A percentile compares a stretch with the other conserved stretches of the same genome.
phyloP scores from a whole-genome alignment of 257 asterid species.

The Jaltomata sinuosa region DNA sequence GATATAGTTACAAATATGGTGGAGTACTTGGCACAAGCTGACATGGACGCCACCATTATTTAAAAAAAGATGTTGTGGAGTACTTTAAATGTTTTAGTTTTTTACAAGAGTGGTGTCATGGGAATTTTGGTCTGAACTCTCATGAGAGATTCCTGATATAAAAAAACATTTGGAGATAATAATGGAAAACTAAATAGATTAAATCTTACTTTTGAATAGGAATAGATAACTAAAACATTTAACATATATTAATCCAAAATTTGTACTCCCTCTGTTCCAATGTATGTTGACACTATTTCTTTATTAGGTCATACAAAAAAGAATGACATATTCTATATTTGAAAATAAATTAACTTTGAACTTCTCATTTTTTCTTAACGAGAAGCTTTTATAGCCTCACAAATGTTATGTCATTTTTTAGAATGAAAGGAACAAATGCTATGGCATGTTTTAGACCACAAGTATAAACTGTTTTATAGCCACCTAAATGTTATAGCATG shows the following conservation, averaged over 20 bases:
- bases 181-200: background rate
- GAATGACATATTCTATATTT: background rate
- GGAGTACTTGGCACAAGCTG: background rate
- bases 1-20: background rate
- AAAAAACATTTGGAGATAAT: background rate
- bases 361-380: background rate
- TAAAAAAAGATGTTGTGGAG: background rate
- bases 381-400: background rate
- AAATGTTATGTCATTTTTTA: background rate
- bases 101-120: background rate
- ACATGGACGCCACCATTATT: background rate
- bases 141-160: background rate
- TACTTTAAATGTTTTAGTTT: background rate
- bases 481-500: background rate
- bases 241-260: background rate
- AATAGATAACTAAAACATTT: too few species aligned
- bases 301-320: background rate
- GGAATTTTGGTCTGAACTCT: background rate
- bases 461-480: background rate
- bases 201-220: too few species aligned
- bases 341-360: background rate
- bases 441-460: background rate
- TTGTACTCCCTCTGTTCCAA: background rate
- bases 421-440: background rate
- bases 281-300: background rate